A percentile compares a stretch with the other conserved stretches of the same genome.
phyloP scores from a whole-genome alignment of 768 basidiomycete genomes.

The Lactarius hengduanensis region DNA sequence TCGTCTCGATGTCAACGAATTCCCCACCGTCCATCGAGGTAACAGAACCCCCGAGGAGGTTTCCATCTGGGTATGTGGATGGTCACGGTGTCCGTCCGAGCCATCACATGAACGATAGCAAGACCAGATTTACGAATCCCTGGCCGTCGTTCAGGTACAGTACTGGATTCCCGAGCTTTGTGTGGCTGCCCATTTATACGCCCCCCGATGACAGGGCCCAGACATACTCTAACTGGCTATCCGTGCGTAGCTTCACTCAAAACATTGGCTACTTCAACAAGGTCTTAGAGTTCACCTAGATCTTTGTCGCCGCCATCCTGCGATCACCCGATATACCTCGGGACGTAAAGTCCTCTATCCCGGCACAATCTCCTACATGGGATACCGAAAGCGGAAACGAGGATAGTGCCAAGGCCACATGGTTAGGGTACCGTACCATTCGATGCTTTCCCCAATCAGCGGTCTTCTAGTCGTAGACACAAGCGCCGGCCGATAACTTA shows the following conservation, averaged over 20 bases:
- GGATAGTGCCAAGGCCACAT: slow-evolving; percentile 24
- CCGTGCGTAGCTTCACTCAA: slow-evolving; percentile 7
- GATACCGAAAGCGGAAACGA: slow-evolving; percentile 9
- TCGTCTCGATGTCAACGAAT: neutral
- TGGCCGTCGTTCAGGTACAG: slow-evolving; percentile 29
- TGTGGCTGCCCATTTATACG: neutral
- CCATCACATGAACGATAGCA: slow-evolving; percentile 23
- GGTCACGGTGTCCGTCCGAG: slow-evolving; percentile 24
- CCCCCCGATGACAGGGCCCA: neutral
- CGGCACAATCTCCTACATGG: slow-evolving; percentile 21
- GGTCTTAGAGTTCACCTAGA: neutral
- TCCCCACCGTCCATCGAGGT: slow-evolving; percentile 14
- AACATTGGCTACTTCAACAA: neutral
- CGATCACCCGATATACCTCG: slow-evolving; percentile 16
- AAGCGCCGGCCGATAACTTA: neutral
- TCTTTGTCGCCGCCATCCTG: neutral
- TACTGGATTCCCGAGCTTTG: neutral
- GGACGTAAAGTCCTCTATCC: slow-evolving; percentile 24
- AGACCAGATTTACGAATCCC: slow-evolving; percentile 25
- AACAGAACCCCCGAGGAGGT: slow-evolving; percentile 21
- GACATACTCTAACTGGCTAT: slow-evolving; percentile 14
- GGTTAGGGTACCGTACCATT: slow-evolving; percentile 23
- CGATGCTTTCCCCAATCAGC: neutral
- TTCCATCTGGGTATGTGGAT: slow-evolving; percentile 17
- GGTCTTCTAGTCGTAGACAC: neutral